Percentiles rank a stretch among this genome's conserved stretches.
Conservation (phyloP, 2,329 filamentous ascomycete genomes). For the Penicillium aurantiogriseum region DNA sequence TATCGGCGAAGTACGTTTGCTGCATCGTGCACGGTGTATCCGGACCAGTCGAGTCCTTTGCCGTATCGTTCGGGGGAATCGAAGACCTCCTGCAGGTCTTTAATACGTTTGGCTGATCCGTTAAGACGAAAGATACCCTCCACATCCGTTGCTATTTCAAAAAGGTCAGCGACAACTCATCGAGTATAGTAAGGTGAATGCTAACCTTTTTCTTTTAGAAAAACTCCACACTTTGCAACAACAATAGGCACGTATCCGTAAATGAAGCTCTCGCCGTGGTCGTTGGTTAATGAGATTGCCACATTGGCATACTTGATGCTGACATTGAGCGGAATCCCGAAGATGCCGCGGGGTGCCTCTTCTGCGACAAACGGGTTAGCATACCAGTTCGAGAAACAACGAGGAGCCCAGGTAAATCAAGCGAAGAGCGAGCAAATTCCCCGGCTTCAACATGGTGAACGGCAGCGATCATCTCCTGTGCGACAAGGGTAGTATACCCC, state of each 20-base stretch:
- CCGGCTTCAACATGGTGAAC: not conserved
- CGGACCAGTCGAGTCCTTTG: conserved; percentile 94
- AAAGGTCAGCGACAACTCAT: conserved; percentile 25
- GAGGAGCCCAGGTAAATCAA: not conserved
- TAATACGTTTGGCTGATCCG: conserved; percentile 96
- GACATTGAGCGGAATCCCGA: conserved; percentile 86
- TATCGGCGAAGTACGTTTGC: conserved; percentile 95
- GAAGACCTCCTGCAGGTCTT: conserved; percentile 87
- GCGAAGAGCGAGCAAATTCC: not conserved
- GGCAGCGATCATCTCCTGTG: not conserved
- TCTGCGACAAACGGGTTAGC: conserved; percentile 13
- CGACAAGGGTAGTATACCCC: not conserved
- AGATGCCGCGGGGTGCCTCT: conserved; percentile 69
- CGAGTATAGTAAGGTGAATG: conserved; percentile 27
- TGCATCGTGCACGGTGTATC: conserved; percentile 97
- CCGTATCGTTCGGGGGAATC: conserved; percentile 94
- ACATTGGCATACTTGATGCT: conserved; percentile 98
- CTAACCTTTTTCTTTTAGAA: conserved; percentile 94
- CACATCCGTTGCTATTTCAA: conserved; percentile 73
- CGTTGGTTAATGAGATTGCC: conserved; percentile 91
- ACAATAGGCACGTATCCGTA: conserved; percentile 99
- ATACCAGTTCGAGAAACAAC: not conserved
- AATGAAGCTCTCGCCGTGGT: conserved; percentile 90
- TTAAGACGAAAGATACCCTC: conserved; percentile 96
- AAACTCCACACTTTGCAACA: conserved; percentile 96